These are phyloP conservation scores for Dactylellina drechsleri DNA, from an alignment of 2,329 filamentous ascomycete species.

Conservation along the genomic window DNA sequence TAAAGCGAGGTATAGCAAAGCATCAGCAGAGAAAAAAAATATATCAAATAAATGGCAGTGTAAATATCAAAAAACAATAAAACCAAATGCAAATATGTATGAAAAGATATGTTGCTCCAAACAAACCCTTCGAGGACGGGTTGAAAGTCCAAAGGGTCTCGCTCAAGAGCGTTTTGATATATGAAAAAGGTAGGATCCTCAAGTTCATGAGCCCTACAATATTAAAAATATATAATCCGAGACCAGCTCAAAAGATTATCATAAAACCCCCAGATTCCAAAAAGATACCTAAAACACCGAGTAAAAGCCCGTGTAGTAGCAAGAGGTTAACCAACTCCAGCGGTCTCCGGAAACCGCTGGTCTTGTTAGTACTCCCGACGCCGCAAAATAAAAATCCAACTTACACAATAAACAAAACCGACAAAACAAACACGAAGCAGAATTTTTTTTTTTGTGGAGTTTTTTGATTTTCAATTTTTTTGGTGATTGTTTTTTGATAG, in stretches of 20 bases:
- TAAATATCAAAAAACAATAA: neutral
- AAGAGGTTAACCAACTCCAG: conserved; percentile 15
- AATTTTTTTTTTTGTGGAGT: conserved; percentile 22
- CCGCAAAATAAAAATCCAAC: conserved; percentile 5
- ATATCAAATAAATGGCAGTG: neutral
- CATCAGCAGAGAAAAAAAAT: neutral
- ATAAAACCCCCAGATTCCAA: too few species aligned
- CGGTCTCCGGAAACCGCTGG: conserved; percentile 15
- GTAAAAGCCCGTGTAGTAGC: neutral
- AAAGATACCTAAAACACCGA: too few species aligned
- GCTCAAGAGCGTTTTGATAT: conserved; percentile 12
- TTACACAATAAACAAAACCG: conserved; percentile 1
- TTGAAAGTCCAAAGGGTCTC: conserved; percentile 1
- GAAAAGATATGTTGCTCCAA: neutral
- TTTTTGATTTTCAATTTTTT: conserved; percentile 44
- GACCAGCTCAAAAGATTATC: conserved; percentile 6
- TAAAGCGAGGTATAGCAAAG: too few species aligned
- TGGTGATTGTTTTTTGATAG: conserved; percentile 48
- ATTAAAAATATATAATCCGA: neutral
- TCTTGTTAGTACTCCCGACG: conserved; percentile 11
- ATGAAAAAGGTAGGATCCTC: neutral
- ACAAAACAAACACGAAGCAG: conserved; percentile 12
- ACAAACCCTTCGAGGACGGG: neutral
- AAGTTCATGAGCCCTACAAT: too few species aligned
- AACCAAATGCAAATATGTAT: too few species aligned